Base-by-base conservation (phyloP, 2,329 filamentous ascomycete genomes). In the Zymoseptoria tritici region DNA sequence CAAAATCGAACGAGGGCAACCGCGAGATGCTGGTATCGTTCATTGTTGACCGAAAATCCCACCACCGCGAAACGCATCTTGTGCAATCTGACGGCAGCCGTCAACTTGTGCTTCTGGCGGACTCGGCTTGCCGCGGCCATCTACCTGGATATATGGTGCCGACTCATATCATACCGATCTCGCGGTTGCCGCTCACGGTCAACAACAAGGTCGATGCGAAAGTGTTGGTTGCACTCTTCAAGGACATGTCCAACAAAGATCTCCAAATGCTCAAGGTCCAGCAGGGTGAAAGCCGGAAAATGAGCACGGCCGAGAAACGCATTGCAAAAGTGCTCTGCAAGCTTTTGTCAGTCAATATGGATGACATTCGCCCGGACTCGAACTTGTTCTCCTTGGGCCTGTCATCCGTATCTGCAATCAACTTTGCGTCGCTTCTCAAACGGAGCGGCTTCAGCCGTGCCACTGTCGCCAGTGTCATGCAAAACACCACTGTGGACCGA, bases 141-240 rank as follows among this genome's bases (percentile, higher is more conserved):
- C 80, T 97, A 2, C 89, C 92, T 0, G 83, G 81, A 0, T 97
- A 97, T 72, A 97, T 97, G 92, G 83, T 97, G 1, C 93, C 92
- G 0, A 92, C 90, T 0, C 90, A 94, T 68, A 85, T 95, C 60
- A 77, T 96, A 22, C 83, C 82, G 3, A 75, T 96, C 7, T 81
- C 85, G 0, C 80, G 77, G 7, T 85, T 97, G 57, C 92, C 92
- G 0, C 78, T 97, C 0, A 95, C 90, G 1, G 78, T 89, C 6
- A 97, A 96, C 72, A 96, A 96, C 74, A 97, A 97, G 71, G 87
- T 88, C 0, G 91, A 97, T 67, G 80, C 81, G 6, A 93, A 88
- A 68, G 78, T 80, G 42, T 75, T 97, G 2, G 86, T 83, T 59
- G 73, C 75, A 0, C 74, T 95, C 1, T 96, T 93, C 68, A 74